Evolutionary conservation across 345 rosid species (phyloP).

Genomic region (Trapa bicornis): DNA sequence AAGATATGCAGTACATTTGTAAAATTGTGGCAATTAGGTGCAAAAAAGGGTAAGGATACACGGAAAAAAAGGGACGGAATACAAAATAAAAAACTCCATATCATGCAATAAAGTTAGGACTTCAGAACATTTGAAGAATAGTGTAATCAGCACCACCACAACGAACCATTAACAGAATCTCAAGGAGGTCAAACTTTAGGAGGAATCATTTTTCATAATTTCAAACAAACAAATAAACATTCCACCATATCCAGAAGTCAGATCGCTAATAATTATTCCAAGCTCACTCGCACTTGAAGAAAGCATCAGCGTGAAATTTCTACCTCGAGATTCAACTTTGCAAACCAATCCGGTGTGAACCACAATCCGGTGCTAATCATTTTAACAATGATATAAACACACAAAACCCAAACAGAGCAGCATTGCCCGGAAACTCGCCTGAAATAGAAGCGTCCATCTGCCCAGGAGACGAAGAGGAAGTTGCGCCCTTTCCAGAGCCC

Average conservation of each 20-base stretch:
- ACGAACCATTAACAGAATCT: background rate
- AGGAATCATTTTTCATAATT: no score
- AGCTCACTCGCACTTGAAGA: background rate
- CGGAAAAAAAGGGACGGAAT: background rate
- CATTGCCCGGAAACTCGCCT: conserved; percentile 4
- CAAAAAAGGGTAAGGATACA: background rate
- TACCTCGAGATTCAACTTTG: background rate
- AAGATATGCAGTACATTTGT: no score
- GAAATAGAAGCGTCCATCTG: conserved; percentile 6
- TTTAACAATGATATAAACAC: background rate
- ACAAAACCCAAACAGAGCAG: background rate
- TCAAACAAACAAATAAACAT: no score
- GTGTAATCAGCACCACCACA: background rate
- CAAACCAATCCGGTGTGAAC: background rate
- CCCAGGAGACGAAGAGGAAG: conserved; percentile 9
- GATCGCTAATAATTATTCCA: background rate
- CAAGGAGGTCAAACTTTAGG: background rate
- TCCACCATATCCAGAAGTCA: no score
- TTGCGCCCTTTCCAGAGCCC: conserved; percentile 6
- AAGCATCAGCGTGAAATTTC: background rate
- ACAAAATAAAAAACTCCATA: background rate
- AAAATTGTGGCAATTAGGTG: no score
- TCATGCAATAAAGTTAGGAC: no score
- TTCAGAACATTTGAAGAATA: background rate
- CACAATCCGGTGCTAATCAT: background rate